These are phyloP conservation scores for Aspergillus kassunensis DNA, from an alignment of 495 filamentous ascomycete species.

Conservation along the genomic window DNA sequence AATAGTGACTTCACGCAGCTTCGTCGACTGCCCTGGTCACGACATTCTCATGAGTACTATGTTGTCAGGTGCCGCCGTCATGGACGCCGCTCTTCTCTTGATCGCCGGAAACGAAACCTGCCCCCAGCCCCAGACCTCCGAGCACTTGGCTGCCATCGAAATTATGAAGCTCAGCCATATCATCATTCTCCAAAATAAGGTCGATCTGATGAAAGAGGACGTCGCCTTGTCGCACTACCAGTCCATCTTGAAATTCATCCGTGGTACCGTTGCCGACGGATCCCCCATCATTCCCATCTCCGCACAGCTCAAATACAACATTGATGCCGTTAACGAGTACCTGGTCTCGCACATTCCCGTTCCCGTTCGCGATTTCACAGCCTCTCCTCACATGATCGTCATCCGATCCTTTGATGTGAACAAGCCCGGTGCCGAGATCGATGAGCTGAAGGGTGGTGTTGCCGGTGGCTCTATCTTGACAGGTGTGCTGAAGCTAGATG, in stretches of 20 bases:
- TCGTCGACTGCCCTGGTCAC: conserved; percentile 98
- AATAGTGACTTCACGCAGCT: conserved; percentile 30
- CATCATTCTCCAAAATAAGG: conserved; percentile 99
- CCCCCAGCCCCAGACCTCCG: conserved; percentile 97
- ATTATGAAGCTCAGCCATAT: conserved; percentile 99
- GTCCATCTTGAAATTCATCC: conserved; percentile 95
- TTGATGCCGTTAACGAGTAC: conserved; percentile 93
- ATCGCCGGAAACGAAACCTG: conserved; percentile 99
- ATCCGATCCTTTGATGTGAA: conserved; percentile 99
- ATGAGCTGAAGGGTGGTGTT: conserved; percentile 97
- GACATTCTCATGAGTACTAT: conserved; percentile 99
- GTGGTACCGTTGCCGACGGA: conserved; percentile 92
- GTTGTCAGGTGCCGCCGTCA: conserved; percentile 98
- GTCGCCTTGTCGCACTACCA: conserved; percentile 87
- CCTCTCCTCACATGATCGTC: conserved; percentile 94
- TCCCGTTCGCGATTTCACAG: conserved; percentile 80
- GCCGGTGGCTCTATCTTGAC: conserved; percentile 95
- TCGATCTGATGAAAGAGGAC: conserved; percentile 94
- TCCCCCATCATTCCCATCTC: conserved; percentile 98
- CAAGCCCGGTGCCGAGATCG: conserved; percentile 99
- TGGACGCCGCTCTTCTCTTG: conserved; percentile 94
- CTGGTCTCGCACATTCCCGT: conserved; percentile 92
- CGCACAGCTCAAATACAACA: conserved; percentile 98
- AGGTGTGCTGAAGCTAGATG: conserved; percentile 90
- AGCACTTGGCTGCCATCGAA: conserved; percentile 97